A percentile compares a stretch with the other conserved stretches of the same genome.
These are phyloP conservation scores for Backusella liffmaniae DNA, from an alignment of 192 early-diverging fungal species.

Conservation along the genomic window DNA sequence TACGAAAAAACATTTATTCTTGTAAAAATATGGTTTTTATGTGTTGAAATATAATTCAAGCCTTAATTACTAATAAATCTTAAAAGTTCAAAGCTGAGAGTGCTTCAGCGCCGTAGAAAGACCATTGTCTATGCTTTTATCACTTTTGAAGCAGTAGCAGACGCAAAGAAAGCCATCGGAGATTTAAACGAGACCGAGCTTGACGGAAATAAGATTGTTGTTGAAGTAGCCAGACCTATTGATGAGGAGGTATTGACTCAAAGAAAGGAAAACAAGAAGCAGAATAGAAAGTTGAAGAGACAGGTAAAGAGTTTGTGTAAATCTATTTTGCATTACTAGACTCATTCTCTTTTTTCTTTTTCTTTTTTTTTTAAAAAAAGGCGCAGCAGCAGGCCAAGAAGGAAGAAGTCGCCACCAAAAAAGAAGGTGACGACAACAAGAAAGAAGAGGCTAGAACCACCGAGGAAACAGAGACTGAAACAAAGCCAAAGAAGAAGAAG, in stretches of 20 bases:
- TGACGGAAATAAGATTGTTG: slow-evolving; percentile 84
- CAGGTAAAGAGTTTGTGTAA: neutral
- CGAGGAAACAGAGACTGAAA: neutral
- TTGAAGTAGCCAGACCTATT: slow-evolving; percentile 77
- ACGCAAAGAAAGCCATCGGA: slow-evolving; percentile 71
- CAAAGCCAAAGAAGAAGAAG: slow-evolving; percentile 1
- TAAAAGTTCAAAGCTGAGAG: neutral
- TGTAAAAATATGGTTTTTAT: neutral
- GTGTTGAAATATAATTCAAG: neutral
- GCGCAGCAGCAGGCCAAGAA: slow-evolving; percentile 1
- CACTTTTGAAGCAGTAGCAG: slow-evolving; percentile 69
- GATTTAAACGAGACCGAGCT: slow-evolving; percentile 80
- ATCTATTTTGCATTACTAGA: neutral
- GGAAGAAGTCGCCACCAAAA: neutral
- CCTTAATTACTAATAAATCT: neutral
- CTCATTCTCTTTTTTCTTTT: neutral
- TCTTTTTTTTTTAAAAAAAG: neutral
- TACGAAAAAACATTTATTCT: neutral
- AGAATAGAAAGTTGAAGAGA: neutral
- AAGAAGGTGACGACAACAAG: neutral
- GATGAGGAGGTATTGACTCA: neutral
- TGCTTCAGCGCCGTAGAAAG: neutral
- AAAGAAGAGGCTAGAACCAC: neutral
- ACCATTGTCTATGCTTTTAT: slow-evolving; percentile 94
- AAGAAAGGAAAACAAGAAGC: neutral